Conservation (phyloP, 2,329 filamentous ascomycete genomes). For the Passalora sequoiae region DNA sequence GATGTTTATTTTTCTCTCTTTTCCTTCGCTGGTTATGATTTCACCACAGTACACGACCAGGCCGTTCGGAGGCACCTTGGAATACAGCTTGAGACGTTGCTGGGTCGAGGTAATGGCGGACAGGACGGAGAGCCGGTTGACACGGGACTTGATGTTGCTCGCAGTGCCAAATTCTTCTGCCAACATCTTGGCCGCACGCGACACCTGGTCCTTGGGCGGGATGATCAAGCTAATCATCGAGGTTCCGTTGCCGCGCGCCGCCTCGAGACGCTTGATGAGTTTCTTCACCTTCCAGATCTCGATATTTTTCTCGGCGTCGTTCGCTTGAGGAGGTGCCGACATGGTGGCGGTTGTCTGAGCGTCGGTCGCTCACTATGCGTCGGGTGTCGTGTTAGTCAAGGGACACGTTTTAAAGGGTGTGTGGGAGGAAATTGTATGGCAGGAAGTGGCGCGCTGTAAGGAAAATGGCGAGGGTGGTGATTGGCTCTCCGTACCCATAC, state of each 20-base stretch:
- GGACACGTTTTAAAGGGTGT: not conserved
- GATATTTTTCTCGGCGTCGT: slow-evolving; percentile 97
- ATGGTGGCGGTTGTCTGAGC: slow-evolving; percentile 53
- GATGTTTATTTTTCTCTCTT: slow-evolving; percentile 99
- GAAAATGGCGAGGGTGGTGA: not conserved
- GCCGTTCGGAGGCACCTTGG: slow-evolving; percentile 96
- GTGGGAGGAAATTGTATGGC: slow-evolving; percentile 9
- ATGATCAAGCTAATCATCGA: slow-evolving; percentile 99
- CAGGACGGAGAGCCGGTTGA: slow-evolving; percentile 95
- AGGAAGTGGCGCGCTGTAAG: not conserved
- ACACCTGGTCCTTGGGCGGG: slow-evolving; percentile 97
- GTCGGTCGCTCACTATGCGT: slow-evolving; percentile 15
- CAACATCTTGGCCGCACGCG: slow-evolving; percentile 96
- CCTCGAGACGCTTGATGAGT: slow-evolving; percentile 96
- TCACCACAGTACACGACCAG: slow-evolving; percentile 99
- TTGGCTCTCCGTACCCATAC: not conserved
- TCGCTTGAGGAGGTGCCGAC: slow-evolving; percentile 76
- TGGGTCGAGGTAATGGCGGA: slow-evolving; percentile 98
- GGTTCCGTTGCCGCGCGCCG: slow-evolving; percentile 95
- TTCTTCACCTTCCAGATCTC: slow-evolving; percentile 99
- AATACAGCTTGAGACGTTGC: slow-evolving; percentile 97
- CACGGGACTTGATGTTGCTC: slow-evolving; percentile 98
- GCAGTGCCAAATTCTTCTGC: slow-evolving; percentile 87
- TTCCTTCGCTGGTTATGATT: slow-evolving; percentile 98
- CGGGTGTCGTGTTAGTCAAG: slow-evolving; percentile 7